Evolutionary conservation across 176 grass and related monocot species (phyloP).

Genomic region (Themeda triandra): DNA sequence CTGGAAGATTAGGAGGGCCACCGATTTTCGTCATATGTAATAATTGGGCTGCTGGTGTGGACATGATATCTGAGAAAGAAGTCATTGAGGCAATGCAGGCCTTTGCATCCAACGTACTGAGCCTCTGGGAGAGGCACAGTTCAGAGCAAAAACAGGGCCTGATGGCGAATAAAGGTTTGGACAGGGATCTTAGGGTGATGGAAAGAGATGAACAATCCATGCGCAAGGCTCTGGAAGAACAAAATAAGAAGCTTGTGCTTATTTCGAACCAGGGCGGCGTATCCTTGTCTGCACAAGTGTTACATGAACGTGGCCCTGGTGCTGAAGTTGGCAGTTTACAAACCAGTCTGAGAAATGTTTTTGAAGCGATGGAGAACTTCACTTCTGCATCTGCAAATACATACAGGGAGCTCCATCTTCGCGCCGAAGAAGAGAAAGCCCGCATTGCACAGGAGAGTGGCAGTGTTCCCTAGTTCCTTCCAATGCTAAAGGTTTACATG

Average conservation of each 20-base stretch:
- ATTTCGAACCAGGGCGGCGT: conserved; percentile 49
- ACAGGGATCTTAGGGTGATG: conserved; percentile 60
- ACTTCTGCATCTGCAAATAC: conserved; percentile 45
- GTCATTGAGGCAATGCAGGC: conserved; percentile 62
- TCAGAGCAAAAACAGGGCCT: conserved; percentile 68
- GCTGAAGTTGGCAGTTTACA: conserved; percentile 56
- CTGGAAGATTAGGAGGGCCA: conserved; percentile 81
- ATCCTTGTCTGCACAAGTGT: conserved; percentile 41
- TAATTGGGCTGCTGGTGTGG: conserved; percentile 63
- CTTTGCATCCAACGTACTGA: conserved; percentile 54
- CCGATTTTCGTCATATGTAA: conserved; percentile 88
- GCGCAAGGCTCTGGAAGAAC: conserved; percentile 73
- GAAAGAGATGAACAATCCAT: conserved; percentile 78
- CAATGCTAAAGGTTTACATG: neutral
- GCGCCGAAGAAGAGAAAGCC: conserved; percentile 75
- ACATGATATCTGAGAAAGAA: conserved; percentile 61
- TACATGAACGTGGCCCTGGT: conserved; percentile 35
- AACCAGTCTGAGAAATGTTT: conserved; percentile 57
- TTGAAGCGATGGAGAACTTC: conserved; percentile 86
- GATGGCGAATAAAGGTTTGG: conserved; percentile 81
- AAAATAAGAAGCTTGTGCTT: conserved; percentile 69
- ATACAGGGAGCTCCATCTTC: conserved; percentile 55
- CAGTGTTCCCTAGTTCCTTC: conserved; percentile 17
- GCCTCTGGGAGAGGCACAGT: conserved; percentile 65
- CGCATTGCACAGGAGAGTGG: conserved; percentile 34